Conservation (phyloP, 2,329 filamentous ascomycete genomes). For the Aspergillus ustus region DNA sequence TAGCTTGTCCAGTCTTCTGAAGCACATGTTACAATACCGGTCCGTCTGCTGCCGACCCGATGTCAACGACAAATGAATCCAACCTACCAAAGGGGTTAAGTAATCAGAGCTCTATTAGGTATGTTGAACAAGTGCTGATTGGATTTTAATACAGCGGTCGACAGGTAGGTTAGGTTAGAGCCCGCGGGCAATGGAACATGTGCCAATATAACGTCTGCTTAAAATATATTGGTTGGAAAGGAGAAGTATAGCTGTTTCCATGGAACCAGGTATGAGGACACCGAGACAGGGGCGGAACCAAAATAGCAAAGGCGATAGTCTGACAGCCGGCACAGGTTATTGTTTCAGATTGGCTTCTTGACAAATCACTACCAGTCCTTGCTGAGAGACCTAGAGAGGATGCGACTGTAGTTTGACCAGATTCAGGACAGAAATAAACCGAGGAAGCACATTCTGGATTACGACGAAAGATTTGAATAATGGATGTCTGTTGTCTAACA, state of each 20-base stretch:
- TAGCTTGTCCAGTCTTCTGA: neutral
- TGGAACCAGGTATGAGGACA: constrained; percentile 16
- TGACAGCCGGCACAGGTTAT: constrained; percentile 20
- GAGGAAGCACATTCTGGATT: neutral
- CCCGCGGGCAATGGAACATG: constrained; percentile 15
- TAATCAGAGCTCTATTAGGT: neutral
- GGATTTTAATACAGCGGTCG: neutral
- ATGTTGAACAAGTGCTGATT: neutral
- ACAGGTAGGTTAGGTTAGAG: neutral
- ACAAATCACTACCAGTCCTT: constrained; percentile 25
- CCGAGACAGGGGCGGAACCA: constrained; percentile 5
- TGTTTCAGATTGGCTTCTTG: constrained; percentile 27
- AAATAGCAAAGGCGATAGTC: constrained; percentile 17
- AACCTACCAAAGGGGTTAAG: neutral
- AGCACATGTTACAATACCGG: neutral
- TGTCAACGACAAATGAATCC: neutral
- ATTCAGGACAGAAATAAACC: neutral
- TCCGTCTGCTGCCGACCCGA: neutral
- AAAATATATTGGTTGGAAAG: neutral
- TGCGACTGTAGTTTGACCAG: neutral
- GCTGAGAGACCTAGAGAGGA: neutral
- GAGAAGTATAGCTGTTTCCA: neutral
- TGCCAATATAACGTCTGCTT: neutral
- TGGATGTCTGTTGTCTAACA: neutral
- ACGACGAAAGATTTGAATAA: neutral